Conservation (phyloP, 192 early-diverging fungal species). For the Coemansia sp. region DNA sequence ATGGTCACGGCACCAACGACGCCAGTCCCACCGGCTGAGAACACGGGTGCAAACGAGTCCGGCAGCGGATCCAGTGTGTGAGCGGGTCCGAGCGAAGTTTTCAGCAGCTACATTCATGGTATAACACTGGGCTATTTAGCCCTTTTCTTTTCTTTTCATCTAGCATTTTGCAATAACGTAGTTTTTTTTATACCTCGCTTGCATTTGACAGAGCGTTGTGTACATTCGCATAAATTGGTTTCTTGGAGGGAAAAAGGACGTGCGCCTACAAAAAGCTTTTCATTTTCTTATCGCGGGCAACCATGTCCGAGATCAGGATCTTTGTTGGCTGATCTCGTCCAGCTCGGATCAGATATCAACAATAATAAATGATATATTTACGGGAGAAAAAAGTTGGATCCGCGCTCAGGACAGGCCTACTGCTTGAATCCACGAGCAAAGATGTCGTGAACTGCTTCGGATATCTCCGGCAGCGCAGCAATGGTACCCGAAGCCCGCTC, state of each 20-base stretch:
- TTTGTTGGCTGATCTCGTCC: neutral
- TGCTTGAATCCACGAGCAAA: conserved; percentile 31
- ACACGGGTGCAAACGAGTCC: neutral
- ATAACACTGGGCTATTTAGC: neutral
- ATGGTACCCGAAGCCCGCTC: neutral
- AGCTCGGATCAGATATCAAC: neutral
- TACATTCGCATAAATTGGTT: too few species aligned
- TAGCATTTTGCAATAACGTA: neutral
- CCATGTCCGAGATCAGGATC: neutral
- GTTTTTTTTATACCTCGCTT: neutral
- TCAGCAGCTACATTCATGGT: neutral
- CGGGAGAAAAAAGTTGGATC: neutral
- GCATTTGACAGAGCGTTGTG: too few species aligned
- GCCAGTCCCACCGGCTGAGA: neutral
- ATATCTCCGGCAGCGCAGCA: conserved; percentile 30
- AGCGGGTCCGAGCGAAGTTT: neutral
- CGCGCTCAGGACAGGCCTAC: conserved; percentile 1
- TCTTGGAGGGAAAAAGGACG: too few species aligned
- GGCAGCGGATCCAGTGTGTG: neutral
- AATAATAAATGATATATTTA: neutral
- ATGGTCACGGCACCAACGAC: neutral
- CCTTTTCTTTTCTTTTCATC: neutral
- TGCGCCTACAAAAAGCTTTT: too few species aligned
- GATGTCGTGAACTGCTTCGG: conserved; percentile 35
- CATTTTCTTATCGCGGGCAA: too few species aligned